Conservation (phyloP, 2,329 filamentous ascomycete species). For the Colletotrichum sp. region DNA sequence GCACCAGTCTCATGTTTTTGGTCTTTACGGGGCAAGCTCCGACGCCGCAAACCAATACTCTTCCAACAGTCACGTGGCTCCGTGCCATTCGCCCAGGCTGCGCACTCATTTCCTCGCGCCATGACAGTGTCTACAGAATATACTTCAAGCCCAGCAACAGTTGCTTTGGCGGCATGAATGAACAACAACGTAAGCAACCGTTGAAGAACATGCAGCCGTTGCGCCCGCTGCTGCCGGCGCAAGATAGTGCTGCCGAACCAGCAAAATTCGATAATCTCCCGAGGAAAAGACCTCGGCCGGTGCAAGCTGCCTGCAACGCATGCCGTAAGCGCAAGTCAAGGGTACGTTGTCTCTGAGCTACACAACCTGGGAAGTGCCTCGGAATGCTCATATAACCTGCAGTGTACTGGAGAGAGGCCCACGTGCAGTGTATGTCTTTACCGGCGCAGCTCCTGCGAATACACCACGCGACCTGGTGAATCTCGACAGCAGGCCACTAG, state of each 20-base stretch:
- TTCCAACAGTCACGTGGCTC: background rate
- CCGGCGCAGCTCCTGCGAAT: slow-evolving; percentile 21
- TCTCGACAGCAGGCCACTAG: slow-evolving; percentile 23
- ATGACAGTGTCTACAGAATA: background rate
- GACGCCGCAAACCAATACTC: background rate
- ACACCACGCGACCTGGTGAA: slow-evolving; percentile 23
- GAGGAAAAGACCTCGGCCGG: background rate
- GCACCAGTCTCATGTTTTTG: background rate
- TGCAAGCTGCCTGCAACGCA: background rate
- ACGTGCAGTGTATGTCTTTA: background rate
- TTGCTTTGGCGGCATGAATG: accelerated
- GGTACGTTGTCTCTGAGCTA: background rate
- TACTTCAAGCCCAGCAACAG: background rate
- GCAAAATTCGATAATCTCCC: background rate
- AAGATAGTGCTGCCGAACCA: accelerated
- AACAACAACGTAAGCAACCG: accelerated
- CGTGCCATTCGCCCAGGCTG: background rate
- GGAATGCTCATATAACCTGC: background rate
- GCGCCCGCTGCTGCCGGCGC: background rate
- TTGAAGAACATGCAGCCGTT: background rate
- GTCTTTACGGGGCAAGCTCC: background rate
- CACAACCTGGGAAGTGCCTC: accelerated
- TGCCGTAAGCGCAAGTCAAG: background rate
- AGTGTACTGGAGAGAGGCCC: background rate
- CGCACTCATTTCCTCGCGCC: background rate